Base-by-base conservation (phyloP, 108 stramenopile genomes). In the Parietichytrium sp. region DNA sequence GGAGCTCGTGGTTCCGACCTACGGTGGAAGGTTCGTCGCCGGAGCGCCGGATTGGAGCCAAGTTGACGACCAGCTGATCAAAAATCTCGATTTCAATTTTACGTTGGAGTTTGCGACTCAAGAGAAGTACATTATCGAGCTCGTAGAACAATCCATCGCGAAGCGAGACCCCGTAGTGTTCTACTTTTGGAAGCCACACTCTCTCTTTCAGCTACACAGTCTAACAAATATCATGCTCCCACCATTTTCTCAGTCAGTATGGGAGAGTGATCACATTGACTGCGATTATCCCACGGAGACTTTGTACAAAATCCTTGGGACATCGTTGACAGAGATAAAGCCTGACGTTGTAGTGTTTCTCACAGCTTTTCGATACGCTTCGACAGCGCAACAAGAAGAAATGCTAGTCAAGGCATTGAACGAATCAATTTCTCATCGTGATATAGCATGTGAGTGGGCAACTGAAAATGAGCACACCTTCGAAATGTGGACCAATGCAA, bases 131-230 rank as follows among this genome's bases (percentile, higher is more conserved):
- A 36, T 72, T 38, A 0, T 72, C 0, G 16, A 20, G 8, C 38
- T 45, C 1, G 45, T 72, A 10, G 61, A 72, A 3, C 54, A 26
- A n/a, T n/a, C 54, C 12, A 20, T 42, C 23, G 6, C 33, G 38
- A 31, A 10, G 23, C 18, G 42, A 27, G 6, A 10, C 1, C 61
- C 61, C 0, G n/a, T 45, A 33, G 10, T 72, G 8, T 72, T 72
- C 61, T 72, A 72, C 2, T 72, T 72, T 2, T 72, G 61, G 61
- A 36, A 45, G 20, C 61, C 61, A n/a, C 61, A 72, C 2, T 33
- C 38, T 10, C 38, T 42, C 42, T 72, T 72, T 72, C 61, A 38
- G 10, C 10, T 45, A 15, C 45, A 72, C 20, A 42, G 45, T 3
- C 54, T 54, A 12, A 15, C 12, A 15, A 42, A 72, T 25, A 12